Evolutionary conservation across 2,329 filamentous ascomycete species (phyloP).

Genomic region (Oidium heveae): DNA sequence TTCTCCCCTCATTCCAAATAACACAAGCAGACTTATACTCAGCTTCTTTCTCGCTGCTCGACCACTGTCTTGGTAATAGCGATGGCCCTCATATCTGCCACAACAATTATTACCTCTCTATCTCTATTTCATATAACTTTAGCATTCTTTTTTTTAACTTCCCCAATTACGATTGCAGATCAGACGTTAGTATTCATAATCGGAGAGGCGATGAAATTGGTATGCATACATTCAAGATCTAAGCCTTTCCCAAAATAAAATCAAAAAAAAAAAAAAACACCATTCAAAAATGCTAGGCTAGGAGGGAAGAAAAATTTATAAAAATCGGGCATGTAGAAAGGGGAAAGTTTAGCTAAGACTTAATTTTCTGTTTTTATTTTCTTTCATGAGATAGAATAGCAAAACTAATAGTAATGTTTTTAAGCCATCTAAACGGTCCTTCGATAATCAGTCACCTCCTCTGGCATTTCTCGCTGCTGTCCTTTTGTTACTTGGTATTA

Average conservation of each 20-base stretch:
- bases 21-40: no score
- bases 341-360: no score
- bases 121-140: constrained; percentile 67
- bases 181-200: constrained; percentile 61
- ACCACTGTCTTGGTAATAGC: neutral
- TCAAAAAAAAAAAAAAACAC: neutral
- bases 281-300: no score
- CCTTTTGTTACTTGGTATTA: constrained; percentile 32
- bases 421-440: constrained; percentile 38
- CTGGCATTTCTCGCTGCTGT: constrained; percentile 49
- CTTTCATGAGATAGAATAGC: no score
- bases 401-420: no score
- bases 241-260: no score
- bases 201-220: constrained; percentile 63
- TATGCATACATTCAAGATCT: constrained; percentile 17
- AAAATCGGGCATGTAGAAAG: no score
- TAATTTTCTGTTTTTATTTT: no score
- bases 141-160: constrained; percentile 60
- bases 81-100: constrained; percentile 65
- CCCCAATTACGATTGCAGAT: constrained; percentile 45
- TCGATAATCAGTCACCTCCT: constrained; percentile 42
- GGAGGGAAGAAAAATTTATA: no score
- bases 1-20: no score
- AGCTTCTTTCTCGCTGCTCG: no score
- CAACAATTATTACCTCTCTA: constrained; percentile 56